Base-by-base conservation (phyloP, 2,329 filamentous ascomycete genomes). In the Aureobasidium sp. region DNA sequence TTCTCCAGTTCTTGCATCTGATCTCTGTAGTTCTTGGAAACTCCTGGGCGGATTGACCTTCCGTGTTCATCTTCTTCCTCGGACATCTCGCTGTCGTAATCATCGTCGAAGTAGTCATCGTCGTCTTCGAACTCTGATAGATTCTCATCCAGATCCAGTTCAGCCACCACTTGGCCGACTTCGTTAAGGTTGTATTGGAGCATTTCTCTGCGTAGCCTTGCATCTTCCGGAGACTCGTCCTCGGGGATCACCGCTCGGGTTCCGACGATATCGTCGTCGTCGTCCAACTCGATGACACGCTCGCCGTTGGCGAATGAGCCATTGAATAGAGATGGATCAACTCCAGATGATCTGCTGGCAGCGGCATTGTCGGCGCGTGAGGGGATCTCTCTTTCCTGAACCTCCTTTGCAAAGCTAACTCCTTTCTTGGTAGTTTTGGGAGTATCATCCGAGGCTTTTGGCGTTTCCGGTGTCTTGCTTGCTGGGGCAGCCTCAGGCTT, bases 161-260 rank as follows among this genome's bases (percentile, higher is more conserved):
- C 91, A 17, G 94, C 94, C 17, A 99, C 94, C 2, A 99, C 89
- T 40, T 90, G 85, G 4, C 91, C 91, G 62, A 99, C 87, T 73
- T 97, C 93, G 48, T 88, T 87, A 74, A 96, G 78, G 64, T 90
- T 87, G 71, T 97, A 99, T 65, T 89, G 82, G 8, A 97, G 80
- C 92, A 99, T 97, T 70, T 97, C 87, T 62, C 87, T 84, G 6
- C 94, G 86, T 27, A 96, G 74, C 35, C 82, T 82, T 4, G 91
- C 89, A 65, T 97, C 93, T 66, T 96, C 91, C 14, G 83, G 79
- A 0, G 87, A 84, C 68, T 99, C 94, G 57, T 89, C 82, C 1
- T 86, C 81, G 1, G 91, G 88, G 15, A 89, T 81, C 14, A 91
- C 76, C 0, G 85, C 79, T 7, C 78, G 68, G 7, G 72, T 68